Conservation (phyloP, 495 filamentous ascomycete genomes). For the Penicillium verhagenii region DNA sequence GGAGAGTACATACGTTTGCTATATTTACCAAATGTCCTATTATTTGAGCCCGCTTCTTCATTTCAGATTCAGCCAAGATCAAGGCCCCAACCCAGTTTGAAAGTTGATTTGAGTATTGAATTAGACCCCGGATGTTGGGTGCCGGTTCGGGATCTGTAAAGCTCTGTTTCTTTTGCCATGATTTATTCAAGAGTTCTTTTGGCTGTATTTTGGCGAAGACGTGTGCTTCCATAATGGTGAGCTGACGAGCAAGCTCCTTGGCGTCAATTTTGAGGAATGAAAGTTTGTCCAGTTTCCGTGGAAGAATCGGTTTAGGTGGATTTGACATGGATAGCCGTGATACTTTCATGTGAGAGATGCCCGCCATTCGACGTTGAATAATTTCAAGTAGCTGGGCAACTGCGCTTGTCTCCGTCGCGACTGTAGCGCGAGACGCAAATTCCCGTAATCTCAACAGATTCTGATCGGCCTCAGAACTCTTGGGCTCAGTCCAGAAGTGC, state of each 20-base stretch:
- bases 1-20: conserved; percentile 62
- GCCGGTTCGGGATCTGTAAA: conserved; percentile 75
- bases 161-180: conserved; percentile 77
- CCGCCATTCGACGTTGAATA: conserved; percentile 74
- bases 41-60: conserved; percentile 86
- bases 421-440: conserved; percentile 76
- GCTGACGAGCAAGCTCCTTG: conserved; percentile 84
- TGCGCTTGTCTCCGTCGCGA: conserved; percentile 77
- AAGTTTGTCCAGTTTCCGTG: conserved; percentile 93
- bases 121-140: conserved; percentile 83
- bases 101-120: conserved; percentile 90
- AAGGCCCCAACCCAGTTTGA: conserved; percentile 96
- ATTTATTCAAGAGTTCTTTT: conserved; percentile 87
- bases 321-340: conserved; percentile 59
- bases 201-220: conserved; percentile 84
- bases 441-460: conserved; percentile 73
- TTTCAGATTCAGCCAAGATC: conserved; percentile 83
- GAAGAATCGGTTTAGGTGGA: conserved; percentile 78
- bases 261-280: conserved; percentile 93
- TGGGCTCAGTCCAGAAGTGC: conserved; percentile 87
- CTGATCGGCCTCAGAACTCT: conserved; percentile 66
- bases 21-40: conserved; percentile 92
- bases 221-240: conserved; percentile 88
- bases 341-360: conserved; percentile 56
- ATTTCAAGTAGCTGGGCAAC: conserved; percentile 70